Evolutionary conservation across 805 yeast species (phyloP).

Genomic region (Pichia pseudocactophila): DNA sequence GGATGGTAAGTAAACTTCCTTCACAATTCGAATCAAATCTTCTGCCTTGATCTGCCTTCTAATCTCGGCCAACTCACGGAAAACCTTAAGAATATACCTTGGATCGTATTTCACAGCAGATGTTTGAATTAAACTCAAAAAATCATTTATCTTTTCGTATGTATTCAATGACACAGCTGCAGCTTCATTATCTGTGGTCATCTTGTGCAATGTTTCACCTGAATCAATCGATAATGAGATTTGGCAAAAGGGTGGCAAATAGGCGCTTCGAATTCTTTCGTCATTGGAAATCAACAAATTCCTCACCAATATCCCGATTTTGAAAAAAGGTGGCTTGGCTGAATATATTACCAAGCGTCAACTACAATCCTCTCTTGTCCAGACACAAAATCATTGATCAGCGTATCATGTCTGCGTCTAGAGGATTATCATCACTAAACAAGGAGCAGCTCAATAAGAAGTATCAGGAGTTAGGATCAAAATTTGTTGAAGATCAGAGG

Average conservation of each 20-base stretch:
- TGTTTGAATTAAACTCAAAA: conserved; percentile 21
- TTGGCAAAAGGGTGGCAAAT: conserved; percentile 7
- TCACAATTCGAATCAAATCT: conserved; percentile 47
- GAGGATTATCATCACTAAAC: conserved; percentile 26
- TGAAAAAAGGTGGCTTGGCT: too few species aligned
- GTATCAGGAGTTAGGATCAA: conserved; percentile 43
- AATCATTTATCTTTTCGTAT: conserved; percentile 1
- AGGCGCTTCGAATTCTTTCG: background rate
- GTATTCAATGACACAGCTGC: conserved; percentile 1
- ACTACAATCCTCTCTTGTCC: too few species aligned
- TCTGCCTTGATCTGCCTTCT: conserved; percentile 54
- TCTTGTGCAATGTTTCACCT: background rate
- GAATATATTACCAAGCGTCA: too few species aligned
- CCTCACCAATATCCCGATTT: too few species aligned
- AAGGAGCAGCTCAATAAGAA: conserved; percentile 21
- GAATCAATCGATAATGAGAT: background rate
- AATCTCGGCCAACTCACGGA: conserved; percentile 71
- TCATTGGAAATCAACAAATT: too few species aligned
- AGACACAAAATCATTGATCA: conserved; percentile 9
- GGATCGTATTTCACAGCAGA: conserved; percentile 59
- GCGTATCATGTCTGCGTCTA: too few species aligned
- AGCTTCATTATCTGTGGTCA: conserved; percentile 6
- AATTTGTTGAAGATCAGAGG: conserved; percentile 44
- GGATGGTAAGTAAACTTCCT: conserved; percentile 45
- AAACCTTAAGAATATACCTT: conserved; percentile 74